Base-by-base conservation (phyloP, 768 basidiomycete species). In the Tricholoma hemisulphureum region DNA sequence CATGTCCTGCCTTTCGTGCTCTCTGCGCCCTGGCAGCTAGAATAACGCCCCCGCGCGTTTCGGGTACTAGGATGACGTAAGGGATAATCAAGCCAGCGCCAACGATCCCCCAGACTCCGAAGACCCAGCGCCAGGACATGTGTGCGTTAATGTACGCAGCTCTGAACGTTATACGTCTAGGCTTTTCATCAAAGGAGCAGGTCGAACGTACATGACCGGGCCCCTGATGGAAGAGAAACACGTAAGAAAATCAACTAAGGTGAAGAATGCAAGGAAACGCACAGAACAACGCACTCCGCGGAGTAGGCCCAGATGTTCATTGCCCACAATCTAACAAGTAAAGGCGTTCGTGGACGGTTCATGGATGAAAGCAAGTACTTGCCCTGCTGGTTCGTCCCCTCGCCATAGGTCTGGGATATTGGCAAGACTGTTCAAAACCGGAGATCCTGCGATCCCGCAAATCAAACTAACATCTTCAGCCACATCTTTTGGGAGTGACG, bases 271-370 rank as follows among this genome's bases (percentile, higher is more conserved):
- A 18, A 10, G 41, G 29, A 21, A 14, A 39, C 61, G 53, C 31
- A 63, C 65, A 63, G 24, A 10, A 66, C 56, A 32, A 63, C 55
- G 16, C 51, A 23, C 41, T 66, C 65, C 1, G 62, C 57, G 21
- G 65, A 62, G 35, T 66, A 66, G n/a, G 61, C 55, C 65, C 65
- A 66, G 7, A 49, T 51, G n/a, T 66, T 66, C 65, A 66, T 66
- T 14, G 65, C 65, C 65, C 65, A 66, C 21, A 61, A 56, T 7
- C 62, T 65, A 45, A 9, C 28, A 45, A 32, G 10, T 20, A n/a
- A 20, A 18, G 16, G 23, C 16, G 4, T 13, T 59, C 43, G 52
- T n/a, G 39, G 18, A 43, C 20, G 52, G 26, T 23, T 23, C 13
- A 55, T 54, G 45, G 37, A 35, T 45, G 5, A 23, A 28, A 14